Conservation (phyloP, 345 rosid species). For the Citrus sp. region DNA sequence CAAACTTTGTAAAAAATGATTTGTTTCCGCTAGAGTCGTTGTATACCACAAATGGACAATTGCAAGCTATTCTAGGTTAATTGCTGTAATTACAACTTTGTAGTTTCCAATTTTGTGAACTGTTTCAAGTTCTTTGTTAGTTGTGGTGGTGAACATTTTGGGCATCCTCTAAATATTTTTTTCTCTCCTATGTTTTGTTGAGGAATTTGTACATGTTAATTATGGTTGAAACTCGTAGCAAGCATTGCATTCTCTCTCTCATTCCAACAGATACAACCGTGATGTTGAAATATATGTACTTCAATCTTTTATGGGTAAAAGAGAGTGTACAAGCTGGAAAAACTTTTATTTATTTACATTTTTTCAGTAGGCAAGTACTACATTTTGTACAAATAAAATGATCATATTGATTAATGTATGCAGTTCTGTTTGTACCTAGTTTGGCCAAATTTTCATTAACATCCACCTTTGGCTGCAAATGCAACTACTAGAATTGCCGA, state of each 20-base stretch:
- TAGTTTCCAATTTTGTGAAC: not conserved
- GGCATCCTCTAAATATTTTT: not conserved
- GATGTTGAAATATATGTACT: not conserved
- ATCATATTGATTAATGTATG: not conserved
- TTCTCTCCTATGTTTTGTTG: not conserved
- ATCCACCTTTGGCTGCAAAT: not conserved
- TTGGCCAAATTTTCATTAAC: not conserved
- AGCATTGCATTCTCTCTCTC: not conserved
- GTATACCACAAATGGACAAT: not conserved
- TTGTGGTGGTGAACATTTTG: not conserved
- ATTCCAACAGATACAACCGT: not conserved
- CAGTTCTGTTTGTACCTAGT: not conserved
- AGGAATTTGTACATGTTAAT: not conserved
- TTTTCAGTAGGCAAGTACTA: not conserved
- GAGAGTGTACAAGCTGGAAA: not conserved
- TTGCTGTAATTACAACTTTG: conserved; percentile 10
- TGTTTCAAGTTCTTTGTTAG: not conserved
- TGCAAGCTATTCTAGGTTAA: not conserved
- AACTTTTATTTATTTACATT: not conserved
- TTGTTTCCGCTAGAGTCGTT: not conserved
- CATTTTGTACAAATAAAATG: not conserved
- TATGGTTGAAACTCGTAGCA: not conserved
- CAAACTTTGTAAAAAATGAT: not conserved
- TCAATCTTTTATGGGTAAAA: not conserved
- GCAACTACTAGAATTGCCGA: not conserved